phyloP scores from a whole-genome alignment of 1,284 basidiomycete species.

The Cystobasidium slooffiae region DNA sequence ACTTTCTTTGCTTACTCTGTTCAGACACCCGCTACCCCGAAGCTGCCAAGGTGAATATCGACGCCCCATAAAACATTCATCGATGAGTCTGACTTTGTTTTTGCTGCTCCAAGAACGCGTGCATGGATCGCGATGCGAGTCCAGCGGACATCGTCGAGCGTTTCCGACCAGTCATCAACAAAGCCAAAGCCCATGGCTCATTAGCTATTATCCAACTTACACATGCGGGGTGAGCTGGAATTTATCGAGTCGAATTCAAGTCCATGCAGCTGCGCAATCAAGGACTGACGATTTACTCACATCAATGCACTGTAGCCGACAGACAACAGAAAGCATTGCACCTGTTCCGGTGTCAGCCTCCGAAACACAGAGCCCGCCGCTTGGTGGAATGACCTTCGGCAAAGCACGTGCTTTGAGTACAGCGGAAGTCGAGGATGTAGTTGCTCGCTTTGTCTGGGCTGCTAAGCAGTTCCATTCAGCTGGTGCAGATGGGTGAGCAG shows the following conservation, averaged over 20 bases:
- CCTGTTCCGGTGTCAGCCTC: conserved; percentile 55
- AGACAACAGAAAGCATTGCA: conserved; percentile 45
- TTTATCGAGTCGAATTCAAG: neutral
- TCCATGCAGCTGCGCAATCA: neutral
- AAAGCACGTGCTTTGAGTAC: conserved; percentile 21
- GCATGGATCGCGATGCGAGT: conserved; percentile 43
- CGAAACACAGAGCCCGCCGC: conserved; percentile 52
- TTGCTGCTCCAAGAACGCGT: no score
- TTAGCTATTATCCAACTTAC: conserved; percentile 60
- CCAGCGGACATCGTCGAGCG: conserved; percentile 54
- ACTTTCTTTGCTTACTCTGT: neutral
- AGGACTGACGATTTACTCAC: conserved; percentile 50
- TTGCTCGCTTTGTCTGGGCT: conserved; percentile 57
- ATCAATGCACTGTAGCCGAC: neutral
- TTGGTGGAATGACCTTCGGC: conserved; percentile 52
- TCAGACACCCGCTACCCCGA: conserved; percentile 42
- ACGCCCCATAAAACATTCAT: no score
- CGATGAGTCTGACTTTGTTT: no score
- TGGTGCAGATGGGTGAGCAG: conserved; percentile 57
- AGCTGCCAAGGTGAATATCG: conserved; percentile 1
- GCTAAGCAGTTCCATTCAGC: conserved; percentile 57
- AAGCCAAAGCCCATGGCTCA: conserved; percentile 58
- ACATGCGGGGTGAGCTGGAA: conserved; percentile 56
- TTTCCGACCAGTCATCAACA: conserved; percentile 56
- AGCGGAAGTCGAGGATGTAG: conserved; percentile 49